Conservation (phyloP, 1,284 basidiomycete species). For the Schizophyllum amplum region DNA sequence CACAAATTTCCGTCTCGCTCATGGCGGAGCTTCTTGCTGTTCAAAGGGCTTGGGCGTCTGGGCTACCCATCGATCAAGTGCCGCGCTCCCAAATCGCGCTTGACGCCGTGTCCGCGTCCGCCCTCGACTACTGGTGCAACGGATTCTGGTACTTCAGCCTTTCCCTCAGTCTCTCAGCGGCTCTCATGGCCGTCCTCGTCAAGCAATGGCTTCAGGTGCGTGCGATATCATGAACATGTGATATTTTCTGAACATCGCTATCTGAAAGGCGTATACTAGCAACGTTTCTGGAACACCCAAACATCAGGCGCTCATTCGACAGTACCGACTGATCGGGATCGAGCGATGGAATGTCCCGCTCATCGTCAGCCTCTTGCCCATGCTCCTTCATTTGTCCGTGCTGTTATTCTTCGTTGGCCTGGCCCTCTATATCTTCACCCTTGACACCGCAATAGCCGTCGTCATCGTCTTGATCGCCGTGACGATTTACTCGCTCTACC, state of each 20-base stretch:
- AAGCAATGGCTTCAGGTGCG: constrained; percentile 8
- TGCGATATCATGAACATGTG: neutral
- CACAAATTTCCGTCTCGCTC: constrained; percentile 2
- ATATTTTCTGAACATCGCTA: neutral
- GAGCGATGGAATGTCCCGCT: constrained; percentile 10
- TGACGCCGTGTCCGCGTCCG: neutral
- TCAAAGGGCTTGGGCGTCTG: constrained; percentile 5
- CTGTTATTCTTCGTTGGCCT: neutral
- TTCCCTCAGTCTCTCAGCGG: constrained; percentile 9
- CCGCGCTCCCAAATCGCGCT: neutral
- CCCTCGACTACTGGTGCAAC: constrained; percentile 13
- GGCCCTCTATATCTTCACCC: neutral
- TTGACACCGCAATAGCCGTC: neutral
- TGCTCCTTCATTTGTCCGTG: constrained; percentile 13
- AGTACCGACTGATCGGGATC: constrained; percentile 9
- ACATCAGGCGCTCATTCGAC: constrained; percentile 7
- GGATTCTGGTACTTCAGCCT: constrained; percentile 9
- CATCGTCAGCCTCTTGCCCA: constrained; percentile 16
- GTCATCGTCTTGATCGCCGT: neutral
- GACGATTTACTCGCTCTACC: neutral
- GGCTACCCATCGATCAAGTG: neutral
- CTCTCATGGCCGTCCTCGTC: constrained; percentile 11
- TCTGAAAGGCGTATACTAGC: neutral
- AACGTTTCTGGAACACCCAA: neutral
- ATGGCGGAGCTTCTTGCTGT: constrained; percentile 5